Evolutionary conservation across 352 stramenopile genomes (phyloP), one percentile per base, ranked within the genome.

Genomic region (Globisporangium cystogenes): DNA sequence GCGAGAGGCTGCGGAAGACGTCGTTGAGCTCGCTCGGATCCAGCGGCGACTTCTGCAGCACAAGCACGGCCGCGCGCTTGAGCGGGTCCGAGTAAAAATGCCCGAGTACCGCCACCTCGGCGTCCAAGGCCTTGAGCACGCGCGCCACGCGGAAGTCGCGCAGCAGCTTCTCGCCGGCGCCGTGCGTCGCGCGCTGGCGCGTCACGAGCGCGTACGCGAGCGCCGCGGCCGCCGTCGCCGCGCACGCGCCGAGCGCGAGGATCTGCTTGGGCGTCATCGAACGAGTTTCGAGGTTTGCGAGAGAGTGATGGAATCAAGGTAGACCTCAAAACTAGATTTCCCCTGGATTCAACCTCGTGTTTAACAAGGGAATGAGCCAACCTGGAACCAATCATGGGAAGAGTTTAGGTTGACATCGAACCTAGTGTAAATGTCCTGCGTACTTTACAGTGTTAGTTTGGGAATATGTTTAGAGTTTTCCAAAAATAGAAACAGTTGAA

Each of bases 41-140:
- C 62, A 95, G 76, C 20, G 64, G 62, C 27, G 76, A 69, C 42
- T 74, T 82, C 52, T 87, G 76, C 52, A 93, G 68, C 24, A 87
- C 67, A 40, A 95, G 60, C 51, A 95, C 74, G 0, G 75, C 80
- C 6, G 68, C 48, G 33, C 76, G 82, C 63, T 85, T 81, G 53
- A 72, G 65, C 23, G 57, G 67, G 49, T 93, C 78, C 51, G 67
- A 69, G 21, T 67, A 66, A 43, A 93, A 93, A 53, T 86, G 80
- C 15, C 82, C 82, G 37, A 90, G 63, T 49, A 90, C 50, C 43
- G 79, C 72, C 41, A 90, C 39, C 60, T 93, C 79, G 23, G 63
- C 72, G 57, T 90, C 82, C 20, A 68, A 70, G 33, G 66, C 56
- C 58, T 86, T 87, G 53, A 93, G 79, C 41, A 90, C 67, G 23